phyloP scores from a whole-genome alignment of 1,139 yeast genomes.

The Meyerozyma athensensis region DNA sequence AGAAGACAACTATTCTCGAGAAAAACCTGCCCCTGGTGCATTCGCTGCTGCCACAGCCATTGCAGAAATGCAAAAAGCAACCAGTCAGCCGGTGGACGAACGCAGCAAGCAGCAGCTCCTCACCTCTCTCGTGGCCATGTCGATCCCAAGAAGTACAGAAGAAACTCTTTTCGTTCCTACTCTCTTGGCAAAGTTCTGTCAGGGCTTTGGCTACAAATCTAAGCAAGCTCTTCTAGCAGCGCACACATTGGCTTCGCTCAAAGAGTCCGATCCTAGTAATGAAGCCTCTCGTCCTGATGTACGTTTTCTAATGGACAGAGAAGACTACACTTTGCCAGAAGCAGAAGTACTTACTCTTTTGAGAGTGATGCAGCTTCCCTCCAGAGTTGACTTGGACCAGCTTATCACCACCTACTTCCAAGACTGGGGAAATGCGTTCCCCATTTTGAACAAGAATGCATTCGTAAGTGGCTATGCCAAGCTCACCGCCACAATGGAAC shows the following conservation, averaged over 20 bases:
- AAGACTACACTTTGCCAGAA: not conserved
- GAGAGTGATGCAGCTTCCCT: slow-evolving; percentile 46
- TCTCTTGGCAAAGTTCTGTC: slow-evolving; percentile 60
- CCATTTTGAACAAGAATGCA: slow-evolving; percentile 61
- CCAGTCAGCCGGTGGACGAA: slow-evolving; percentile 24
- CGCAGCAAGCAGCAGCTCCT: slow-evolving; percentile 46
- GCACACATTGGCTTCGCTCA: slow-evolving; percentile 62
- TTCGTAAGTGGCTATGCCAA: slow-evolving; percentile 56
- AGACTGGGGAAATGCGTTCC: slow-evolving; percentile 72
- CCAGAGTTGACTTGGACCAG: slow-evolving; percentile 53
- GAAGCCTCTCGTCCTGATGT: slow-evolving; percentile 1
- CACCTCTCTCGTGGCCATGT: slow-evolving; percentile 65
- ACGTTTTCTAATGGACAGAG: not conserved
- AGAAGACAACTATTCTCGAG: slow-evolving; percentile 12
- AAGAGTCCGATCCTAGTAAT: slow-evolving; percentile 29
- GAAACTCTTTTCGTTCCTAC: slow-evolving; percentile 74
- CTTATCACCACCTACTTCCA: slow-evolving; percentile 61
- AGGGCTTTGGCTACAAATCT: slow-evolving; percentile 65
- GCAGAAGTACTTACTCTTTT: not conserved
- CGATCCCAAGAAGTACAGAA: slow-evolving; percentile 73
- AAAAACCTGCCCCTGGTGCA: slow-evolving; percentile 71
- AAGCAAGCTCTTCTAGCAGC: slow-evolving; percentile 66
- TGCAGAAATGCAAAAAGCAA: slow-evolving; percentile 45
- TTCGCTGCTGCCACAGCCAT: slow-evolving; percentile 70
- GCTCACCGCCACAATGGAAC: slow-evolving; percentile 40